A percentile compares a stretch with the other conserved stretches of the same genome.
phyloP scores from a whole-genome alignment of 768 basidiomycete species.

The Termitomyces sp. region DNA sequence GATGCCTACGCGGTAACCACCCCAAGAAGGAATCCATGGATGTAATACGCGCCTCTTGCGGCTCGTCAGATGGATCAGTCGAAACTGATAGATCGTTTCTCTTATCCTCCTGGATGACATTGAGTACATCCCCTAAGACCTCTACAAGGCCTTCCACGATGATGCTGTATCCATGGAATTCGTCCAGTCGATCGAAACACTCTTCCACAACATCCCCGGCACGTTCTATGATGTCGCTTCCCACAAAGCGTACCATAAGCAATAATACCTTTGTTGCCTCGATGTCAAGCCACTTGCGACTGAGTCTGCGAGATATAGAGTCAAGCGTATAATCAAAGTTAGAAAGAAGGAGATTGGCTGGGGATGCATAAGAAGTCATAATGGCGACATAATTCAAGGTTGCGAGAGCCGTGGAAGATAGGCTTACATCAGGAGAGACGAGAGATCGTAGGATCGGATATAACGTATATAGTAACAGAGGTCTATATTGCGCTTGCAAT shows the following conservation, averaged over 20 bases:
- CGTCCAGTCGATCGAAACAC: conserved; percentile 94
- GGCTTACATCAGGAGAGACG: conserved; percentile 60
- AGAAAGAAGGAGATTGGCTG: conserved; percentile 81
- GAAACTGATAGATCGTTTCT: conserved; percentile 17
- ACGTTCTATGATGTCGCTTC: conserved; percentile 78
- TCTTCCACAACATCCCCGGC: conserved; percentile 96
- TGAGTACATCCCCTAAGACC: conserved; percentile 81
- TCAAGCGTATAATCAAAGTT: conserved; percentile 98
- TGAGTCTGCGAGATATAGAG: conserved; percentile 78
- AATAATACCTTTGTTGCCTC: conserved; percentile 87
- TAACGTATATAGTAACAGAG: conserved; percentile 69
- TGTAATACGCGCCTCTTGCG: neutral
- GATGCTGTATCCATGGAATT: conserved; percentile 88
- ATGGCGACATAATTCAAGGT: conserved; percentile 66
- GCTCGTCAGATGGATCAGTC: conserved; percentile 6
- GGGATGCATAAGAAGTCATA: conserved; percentile 83
- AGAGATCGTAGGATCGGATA: conserved; percentile 87
- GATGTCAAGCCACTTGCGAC: conserved; percentile 75
- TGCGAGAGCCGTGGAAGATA: conserved; percentile 72
- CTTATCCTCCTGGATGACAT: conserved; percentile 61
- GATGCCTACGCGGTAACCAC: conserved; percentile 56
- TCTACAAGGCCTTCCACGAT: conserved; percentile 85
- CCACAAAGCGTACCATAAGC: conserved; percentile 82
- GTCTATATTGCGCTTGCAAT: conserved; percentile 63
- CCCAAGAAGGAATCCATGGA: conserved; percentile 49